Evolutionary conservation across 768 basidiomycete genomes (phyloP), one percentile per base, ranked within the genome.

Genomic region (Omphalotus guepiniiformis): DNA sequence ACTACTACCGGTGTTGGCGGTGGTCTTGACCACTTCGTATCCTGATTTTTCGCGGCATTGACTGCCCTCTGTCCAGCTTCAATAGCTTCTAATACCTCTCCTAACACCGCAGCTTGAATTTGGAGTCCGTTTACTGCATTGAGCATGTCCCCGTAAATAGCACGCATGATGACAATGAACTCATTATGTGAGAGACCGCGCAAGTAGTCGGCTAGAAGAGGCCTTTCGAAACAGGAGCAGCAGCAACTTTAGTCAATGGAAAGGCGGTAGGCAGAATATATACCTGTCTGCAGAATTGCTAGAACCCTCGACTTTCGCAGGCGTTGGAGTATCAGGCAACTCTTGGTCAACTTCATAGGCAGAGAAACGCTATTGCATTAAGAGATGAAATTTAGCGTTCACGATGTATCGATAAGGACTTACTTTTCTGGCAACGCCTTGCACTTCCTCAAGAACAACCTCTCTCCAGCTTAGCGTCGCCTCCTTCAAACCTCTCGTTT

Each of bases 401-500:
- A 21, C 41, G 42, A 47, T 22, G 22, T 39, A 27, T 9, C 38
- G 43, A 8, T 50, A 13, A 29, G 43, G 34, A 66, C 83, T 48
- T 57, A 89, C 88, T 66, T 72, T 71, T 60, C 76, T 80, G 25
- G 86, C 63, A 22, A 80, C 66, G 1, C 67, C 70, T 48, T 70
- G 73, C 25, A 92, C 68, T 51, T 87, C 84, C 12, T 62, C 65
- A 50, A 88, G 63, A 15, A 82, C 84, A 4, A 80, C 75, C 30
- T 85, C 80, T 52, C 85, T 69, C 86, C 89, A 93, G 13, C 79
- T 76, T 9, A 76, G 54, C 23, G 80, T 69, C 1, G 80, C 83
- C 51, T 87, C 85, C 42, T 80, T 79, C 34, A 92, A 61, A 3
- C 83, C 86, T 35, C 74, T 78, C 1, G 88, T 88, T 50, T 88